These are phyloP conservation scores for Biscogniauxia sp. DNA, from an alignment of 2,329 filamentous ascomycete genomes.

Conservation along the genomic window DNA sequence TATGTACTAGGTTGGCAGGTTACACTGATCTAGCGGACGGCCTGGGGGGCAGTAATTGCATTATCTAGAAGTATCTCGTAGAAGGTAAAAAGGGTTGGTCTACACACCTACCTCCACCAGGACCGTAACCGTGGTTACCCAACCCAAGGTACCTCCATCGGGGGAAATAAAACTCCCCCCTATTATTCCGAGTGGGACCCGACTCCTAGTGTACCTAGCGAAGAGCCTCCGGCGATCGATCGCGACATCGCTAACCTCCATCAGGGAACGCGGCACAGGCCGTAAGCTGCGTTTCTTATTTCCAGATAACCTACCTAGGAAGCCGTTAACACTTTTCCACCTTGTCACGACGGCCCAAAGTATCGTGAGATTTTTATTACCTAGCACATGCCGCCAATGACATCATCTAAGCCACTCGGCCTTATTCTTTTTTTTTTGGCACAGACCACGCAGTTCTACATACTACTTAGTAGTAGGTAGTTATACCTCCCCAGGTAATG, in stretches of 20 bases:
- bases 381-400: constrained; percentile 1
- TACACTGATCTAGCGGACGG: neutral
- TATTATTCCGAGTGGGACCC: neutral
- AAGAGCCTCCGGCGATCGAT: neutral
- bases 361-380: neutral
- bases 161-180: neutral
- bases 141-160: neutral
- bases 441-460: neutral
- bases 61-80: too few relatives aligned
- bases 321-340: neutral
- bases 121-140: too few relatives aligned
- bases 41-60: too few relatives aligned
- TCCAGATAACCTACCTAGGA: neutral
- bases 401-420: constrained; percentile 1
- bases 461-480: too few relatives aligned
- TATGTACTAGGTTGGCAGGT: neutral
- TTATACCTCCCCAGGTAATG: too few relatives aligned
- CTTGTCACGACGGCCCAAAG: neutral
- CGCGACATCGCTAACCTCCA: neutral
- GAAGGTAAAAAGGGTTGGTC: too few relatives aligned
- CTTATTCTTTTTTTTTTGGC: neutral
- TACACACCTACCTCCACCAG: too few relatives aligned
- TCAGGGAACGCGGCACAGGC: neutral
- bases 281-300: neutral
- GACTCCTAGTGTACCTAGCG: neutral